Evolutionary conservation across 192 early-diverging fungal genomes (phyloP), one percentile per base, ranked within the genome.

Genomic region (Coemansia sp.): DNA sequence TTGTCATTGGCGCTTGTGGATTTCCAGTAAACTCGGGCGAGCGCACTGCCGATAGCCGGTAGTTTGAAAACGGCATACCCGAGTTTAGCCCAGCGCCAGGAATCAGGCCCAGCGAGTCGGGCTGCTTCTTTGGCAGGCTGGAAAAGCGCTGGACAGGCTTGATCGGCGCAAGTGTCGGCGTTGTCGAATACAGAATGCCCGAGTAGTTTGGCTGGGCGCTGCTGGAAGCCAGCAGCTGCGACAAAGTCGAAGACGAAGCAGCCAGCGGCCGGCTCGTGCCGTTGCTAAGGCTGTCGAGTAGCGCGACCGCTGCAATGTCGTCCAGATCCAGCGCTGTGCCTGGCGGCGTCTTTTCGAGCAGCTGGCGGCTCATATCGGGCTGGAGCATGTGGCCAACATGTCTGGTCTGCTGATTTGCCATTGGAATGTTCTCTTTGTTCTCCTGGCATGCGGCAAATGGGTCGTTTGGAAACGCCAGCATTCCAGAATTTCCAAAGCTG

Each of bases 301-400:
- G 47, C 3, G 76, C 76, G 7, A 78, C 76, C 0, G 76, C 76
- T 5, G 76, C 69, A 49, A 78, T 78, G 40, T 78, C 76, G 43
- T 71, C 67, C 30, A 71, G 54, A 19, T 64, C 65, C 46, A 74
- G 44, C n/a, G 18, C 19, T 16, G 25, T 56, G 27, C 27, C 16
- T 56, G 18, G 12, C 16, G 23, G 23, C n/a, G n/a, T n/a, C 22
- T 11, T 14, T 4, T 25, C 38, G 6, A 22, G 23, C 25, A 30
- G 38, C 27, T 65, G 46, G 48, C 19, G n/a, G 24, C 29, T 43
- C 16, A 40, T 51, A 24, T 24, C 52, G 32, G 38, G 32, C 27
- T 22, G 45, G 24, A 65, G 32, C 54, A 62, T 30, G 3, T 10
- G 9, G 48, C 51, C 50, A 9, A 62, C n/a, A 24, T 51, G 47